These are phyloP conservation scores for Primulina huaijiensis DNA, from an alignment of 257 asterid genomes.

Conservation along the genomic window DNA sequence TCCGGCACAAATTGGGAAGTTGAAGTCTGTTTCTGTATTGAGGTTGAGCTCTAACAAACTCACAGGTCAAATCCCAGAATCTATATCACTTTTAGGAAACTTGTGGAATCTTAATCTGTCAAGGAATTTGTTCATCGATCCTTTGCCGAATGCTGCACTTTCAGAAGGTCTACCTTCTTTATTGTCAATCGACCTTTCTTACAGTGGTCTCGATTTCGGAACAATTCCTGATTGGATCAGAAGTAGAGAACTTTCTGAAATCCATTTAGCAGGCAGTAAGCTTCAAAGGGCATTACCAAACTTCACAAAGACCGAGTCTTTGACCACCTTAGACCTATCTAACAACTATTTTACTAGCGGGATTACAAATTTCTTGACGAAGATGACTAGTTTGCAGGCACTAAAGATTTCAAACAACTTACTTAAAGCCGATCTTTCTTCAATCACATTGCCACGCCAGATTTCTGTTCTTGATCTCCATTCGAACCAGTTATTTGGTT, in stretches of 20 bases:
- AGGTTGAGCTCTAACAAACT: conserved; percentile 63
- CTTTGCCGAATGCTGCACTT: conserved; percentile 61
- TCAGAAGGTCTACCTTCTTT: conserved; percentile 56
- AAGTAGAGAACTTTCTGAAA: conserved; percentile 58
- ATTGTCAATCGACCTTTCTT: conserved; percentile 72
- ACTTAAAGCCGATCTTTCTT: conserved; percentile 52
- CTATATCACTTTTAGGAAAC: conserved; percentile 51
- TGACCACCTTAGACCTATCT: conserved; percentile 70
- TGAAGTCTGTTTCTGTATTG: conserved; percentile 59
- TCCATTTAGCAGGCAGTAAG: conserved; percentile 71
- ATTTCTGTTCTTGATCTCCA: conserved; percentile 61
- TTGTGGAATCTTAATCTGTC: conserved; percentile 84
- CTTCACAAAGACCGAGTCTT: conserved; percentile 63
- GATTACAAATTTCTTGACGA: conserved; percentile 48
- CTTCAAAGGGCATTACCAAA: conserved; percentile 67
- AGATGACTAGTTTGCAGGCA: conserved; percentile 49
- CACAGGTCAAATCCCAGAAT: conserved; percentile 69
- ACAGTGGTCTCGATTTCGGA: conserved; percentile 57
- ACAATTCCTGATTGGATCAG: conserved; percentile 72
- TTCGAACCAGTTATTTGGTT: conserved; percentile 66
- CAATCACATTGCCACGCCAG: conserved; percentile 58
- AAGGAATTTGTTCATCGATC: conserved; percentile 52
- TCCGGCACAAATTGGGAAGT: conserved; percentile 54
- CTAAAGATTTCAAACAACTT: conserved; percentile 65
- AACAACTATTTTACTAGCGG: conserved; percentile 68